Conservation (phyloP, 352 stramenopile genomes). For the Thraustochytrium sp. region DNA sequence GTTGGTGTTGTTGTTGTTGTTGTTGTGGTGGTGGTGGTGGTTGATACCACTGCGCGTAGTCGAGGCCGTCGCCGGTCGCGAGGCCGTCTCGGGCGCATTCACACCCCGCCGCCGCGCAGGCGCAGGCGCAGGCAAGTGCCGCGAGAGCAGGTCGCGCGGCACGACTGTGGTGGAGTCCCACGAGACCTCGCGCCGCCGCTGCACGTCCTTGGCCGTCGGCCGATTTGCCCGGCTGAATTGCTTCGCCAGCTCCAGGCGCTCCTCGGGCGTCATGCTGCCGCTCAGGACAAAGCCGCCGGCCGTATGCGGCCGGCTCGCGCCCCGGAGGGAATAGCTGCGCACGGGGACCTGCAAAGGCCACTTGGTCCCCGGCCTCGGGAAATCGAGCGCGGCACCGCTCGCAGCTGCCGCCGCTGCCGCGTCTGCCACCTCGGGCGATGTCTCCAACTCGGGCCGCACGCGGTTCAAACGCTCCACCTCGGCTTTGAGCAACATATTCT, state of each 20-base stretch:
- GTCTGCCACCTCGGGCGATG: neutral
- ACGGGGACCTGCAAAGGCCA: neutral
- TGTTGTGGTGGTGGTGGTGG: neutral
- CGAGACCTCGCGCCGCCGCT: neutral
- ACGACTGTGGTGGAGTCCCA: neutral
- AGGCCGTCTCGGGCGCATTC: no score
- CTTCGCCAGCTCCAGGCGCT: neutral
- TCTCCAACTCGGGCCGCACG: no score
- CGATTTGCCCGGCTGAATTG: neutral
- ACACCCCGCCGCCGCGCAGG: no score
- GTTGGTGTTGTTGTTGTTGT: neutral
- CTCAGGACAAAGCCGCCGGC: neutral
- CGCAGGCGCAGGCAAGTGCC: neutral
- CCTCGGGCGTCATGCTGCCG: neutral
- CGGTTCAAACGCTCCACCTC: slow-evolving; percentile 8
- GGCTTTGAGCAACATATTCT: neutral
- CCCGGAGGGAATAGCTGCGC: neutral
- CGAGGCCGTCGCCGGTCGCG: no score
- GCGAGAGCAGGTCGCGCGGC: neutral
- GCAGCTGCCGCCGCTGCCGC: neutral
- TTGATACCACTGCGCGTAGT: no score
- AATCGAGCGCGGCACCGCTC: neutral
- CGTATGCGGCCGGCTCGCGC: neutral
- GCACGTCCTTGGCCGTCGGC: neutral
- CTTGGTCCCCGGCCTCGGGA: neutral